phyloP scores from a whole-genome alignment of 345 rosid genomes.

The Ricinus communis region DNA sequence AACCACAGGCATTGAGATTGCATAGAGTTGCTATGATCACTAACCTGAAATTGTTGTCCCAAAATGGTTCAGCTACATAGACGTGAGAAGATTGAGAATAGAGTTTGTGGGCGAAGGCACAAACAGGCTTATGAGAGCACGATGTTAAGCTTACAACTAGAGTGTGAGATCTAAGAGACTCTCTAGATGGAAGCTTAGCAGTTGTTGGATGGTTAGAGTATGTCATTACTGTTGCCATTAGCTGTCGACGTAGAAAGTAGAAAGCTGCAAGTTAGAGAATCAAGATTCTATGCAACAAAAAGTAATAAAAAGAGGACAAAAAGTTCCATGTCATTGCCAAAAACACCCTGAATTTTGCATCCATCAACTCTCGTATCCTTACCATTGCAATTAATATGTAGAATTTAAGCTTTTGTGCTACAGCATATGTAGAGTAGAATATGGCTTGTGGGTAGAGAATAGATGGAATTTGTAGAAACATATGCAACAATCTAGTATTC shows the following conservation, averaged over 20 bases:
- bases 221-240: conserved; percentile 38
- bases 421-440: no score
- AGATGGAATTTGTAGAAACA: no score
- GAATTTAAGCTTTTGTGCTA: no score
- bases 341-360: background rate
- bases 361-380: background rate
- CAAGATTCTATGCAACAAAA: no score
- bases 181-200: conserved; percentile 19
- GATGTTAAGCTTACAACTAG: conserved; percentile 18
- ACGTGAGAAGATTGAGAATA: conserved; percentile 30
- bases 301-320: no score
- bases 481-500: no score
- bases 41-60: conserved; percentile 42
- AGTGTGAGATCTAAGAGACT: conserved; percentile 32
- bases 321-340: background rate
- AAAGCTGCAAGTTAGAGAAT: conserved; percentile 19
- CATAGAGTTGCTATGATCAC: background rate
- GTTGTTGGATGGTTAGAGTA: conserved; percentile 29
- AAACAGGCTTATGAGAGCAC: conserved; percentile 28
- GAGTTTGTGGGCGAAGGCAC: conserved; percentile 39
- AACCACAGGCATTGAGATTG: background rate
- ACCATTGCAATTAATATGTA: no score
- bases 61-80: conserved; percentile 35
- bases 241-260: conserved; percentile 17
- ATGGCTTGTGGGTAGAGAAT: no score